Evolutionary conservation across 306 rosid species (phyloP), one percentile per base, ranked within the genome.

Genomic region (Benincasa hispida): DNA sequence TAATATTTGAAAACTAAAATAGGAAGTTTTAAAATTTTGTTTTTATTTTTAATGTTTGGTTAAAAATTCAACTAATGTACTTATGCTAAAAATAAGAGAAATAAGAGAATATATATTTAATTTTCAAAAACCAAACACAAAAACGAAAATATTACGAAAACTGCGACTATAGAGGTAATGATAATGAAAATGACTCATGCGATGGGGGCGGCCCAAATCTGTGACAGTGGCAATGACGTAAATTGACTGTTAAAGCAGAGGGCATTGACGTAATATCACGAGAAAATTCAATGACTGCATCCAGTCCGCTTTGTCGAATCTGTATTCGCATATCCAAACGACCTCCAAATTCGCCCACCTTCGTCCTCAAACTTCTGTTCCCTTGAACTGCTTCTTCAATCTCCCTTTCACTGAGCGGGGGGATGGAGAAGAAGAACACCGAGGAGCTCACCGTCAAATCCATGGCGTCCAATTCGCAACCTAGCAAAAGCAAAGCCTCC

Each of bases 381-480:
- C 13, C 32, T 56, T 27, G 1, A 34, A 62, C 55, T 45, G 76
- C 41, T 34, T 27, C 51, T 37, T 63, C 21, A 25, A 70, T 30
- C 28, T 25, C 30, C 5, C 61, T 3, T 18, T 3, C 5, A 1
- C 63, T 68, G 81, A 72, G 81, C 67, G 69, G 60, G 67, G 65
- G 32, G 11, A 81, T 74, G 88, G 90, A 83, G 60, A 85, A 72
- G 30, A 32, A 81, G 56, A 83, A 72, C 25, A n/a, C 67, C 59
- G 80, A 72, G 47, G 83, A 87, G 78, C 75, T 59, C n/a, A 32
- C 56, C 59, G 76, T 72, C 47, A 34, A 60, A 79, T 68, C 85
- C 53, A 61, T 60, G 68, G 78, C 80, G 21, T 67, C 83, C 34
- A 76, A 30, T 56, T 42, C 48, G 45, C 62, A 57, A 58, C 87